Percentiles rank a stretch among this genome's conserved stretches.
These are phyloP conservation scores for Fusarium nelsonii DNA, from an alignment of 2,329 filamentous ascomycete genomes.

Conservation along the genomic window DNA sequence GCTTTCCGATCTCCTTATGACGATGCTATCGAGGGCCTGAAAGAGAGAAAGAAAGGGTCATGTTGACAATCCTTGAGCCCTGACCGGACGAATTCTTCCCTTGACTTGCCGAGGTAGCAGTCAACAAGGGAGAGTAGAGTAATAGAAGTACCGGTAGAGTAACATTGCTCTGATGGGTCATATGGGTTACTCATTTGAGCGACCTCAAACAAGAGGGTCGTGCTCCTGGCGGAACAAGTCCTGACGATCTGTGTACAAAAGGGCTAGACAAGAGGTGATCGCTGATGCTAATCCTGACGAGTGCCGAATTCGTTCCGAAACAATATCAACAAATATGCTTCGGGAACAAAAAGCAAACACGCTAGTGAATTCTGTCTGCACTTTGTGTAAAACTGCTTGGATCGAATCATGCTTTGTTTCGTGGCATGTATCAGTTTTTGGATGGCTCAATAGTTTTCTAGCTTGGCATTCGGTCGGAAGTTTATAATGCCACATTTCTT, in stretches of 20 bases:
- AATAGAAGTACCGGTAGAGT: not conserved
- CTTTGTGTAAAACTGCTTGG: not conserved
- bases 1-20: not conserved
- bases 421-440: constrained; percentile 5
- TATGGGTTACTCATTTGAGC: constrained; percentile 25
- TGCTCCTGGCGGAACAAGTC: constrained; percentile 32
- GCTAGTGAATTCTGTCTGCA: too few species aligned
- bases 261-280: constrained; percentile 30
- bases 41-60: constrained; percentile 3
- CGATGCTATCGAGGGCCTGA: not conserved
- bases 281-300: constrained; percentile 31
- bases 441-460: not conserved
- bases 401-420: not conserved
- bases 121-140: constrained; percentile 15
- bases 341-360: not conserved
- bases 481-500: constrained; percentile 34
- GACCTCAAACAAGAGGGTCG: constrained; percentile 31
- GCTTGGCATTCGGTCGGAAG: constrained; percentile 11
- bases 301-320: constrained; percentile 26
- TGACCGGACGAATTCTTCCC: constrained; percentile 2
- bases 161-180: constrained; percentile 22
- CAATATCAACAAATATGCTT: constrained; percentile 3
- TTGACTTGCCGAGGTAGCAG: constrained; percentile 22
- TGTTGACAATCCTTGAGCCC: not conserved
- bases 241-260: constrained; percentile 35